A percentile compares a stretch with the other conserved stretches of the same genome.
Conservation (phyloP, 805 yeast genomes). For the Teunomyces aglyptinius region DNA sequence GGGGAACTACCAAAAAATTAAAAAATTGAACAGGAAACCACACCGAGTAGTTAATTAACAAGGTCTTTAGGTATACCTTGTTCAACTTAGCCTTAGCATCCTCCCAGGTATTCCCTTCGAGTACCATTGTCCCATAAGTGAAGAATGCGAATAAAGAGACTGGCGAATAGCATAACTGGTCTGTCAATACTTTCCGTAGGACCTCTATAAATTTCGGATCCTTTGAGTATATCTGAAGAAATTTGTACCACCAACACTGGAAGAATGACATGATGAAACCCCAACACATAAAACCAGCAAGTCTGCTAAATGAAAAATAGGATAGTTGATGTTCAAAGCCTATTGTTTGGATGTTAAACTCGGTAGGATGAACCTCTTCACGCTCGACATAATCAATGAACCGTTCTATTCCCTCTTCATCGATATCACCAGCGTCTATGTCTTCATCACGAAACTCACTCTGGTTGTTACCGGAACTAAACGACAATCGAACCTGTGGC, state of each 20-base stretch:
- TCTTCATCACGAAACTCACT: neutral
- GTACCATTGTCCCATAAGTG: conserved; percentile 75
- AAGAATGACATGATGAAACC: conserved; percentile 79
- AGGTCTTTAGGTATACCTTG: conserved; percentile 63
- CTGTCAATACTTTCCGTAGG: conserved; percentile 81
- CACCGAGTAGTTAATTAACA: conserved; percentile 66
- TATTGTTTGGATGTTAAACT: conserved; percentile 13
- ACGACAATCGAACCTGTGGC: conserved; percentile 13
- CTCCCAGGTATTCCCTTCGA: conserved; percentile 69
- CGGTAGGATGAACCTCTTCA: conserved; percentile 15
- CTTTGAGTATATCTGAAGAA: conserved; percentile 76
- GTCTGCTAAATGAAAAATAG: conserved; percentile 63
- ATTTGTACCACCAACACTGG: conserved; percentile 86
- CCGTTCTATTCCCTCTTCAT: conserved; percentile 29
- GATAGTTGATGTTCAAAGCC: conserved; percentile 19
- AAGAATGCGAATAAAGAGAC: conserved; percentile 76
- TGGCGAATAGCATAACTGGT: conserved; percentile 89
- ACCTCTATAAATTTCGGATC: conserved; percentile 85
- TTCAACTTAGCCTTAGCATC: conserved; percentile 64
- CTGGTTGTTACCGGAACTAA: conserved; percentile 17
- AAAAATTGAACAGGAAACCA: conserved; percentile 83
- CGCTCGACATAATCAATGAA: conserved; percentile 31
- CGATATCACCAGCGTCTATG: conserved; percentile 7
- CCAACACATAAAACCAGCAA: conserved; percentile 82
- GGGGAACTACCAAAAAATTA: conserved; percentile 69